Base-by-base conservation (phyloP, 2,329 filamentous ascomycete species). In the Phialocephala sp. region DNA sequence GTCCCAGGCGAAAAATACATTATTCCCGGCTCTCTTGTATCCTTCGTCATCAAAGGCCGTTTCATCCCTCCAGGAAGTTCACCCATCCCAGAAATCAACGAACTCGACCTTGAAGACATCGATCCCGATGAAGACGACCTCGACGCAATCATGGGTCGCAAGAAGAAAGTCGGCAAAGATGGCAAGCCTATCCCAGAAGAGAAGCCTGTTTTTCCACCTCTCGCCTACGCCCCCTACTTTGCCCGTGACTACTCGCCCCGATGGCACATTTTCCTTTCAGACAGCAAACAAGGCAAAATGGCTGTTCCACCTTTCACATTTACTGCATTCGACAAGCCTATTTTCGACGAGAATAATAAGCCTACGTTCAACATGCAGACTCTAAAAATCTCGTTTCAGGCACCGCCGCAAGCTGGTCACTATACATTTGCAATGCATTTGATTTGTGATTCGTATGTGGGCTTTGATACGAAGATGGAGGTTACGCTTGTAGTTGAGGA, bases 221-320 rank as follows among this genome's bases (percentile, higher is more conserved):
- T 97, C n/a, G 90, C 92, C 14, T 91, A 93, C 74, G 94, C 95
- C 9, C 96, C 95, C 4, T 94, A 95, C 80, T 94, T 94, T 73
- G 88, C 93, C 36, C 91, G 93, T 67, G 92, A 97, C 73, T 90
- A 97, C 77, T 91, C 92, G 39, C 94, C 96, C 18, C 87, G 90
- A 74, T 99, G 94, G 94, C 90, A 97, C 75, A 87, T 97, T 56
- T 98, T 99, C 85, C 86, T 99, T 60, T 92, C 93, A 66, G 95
- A 99, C 78, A 91, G 89, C 73, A 97, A 97, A 80, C 91, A 96
- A 77, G 94, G 92, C 75, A 97, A 97, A 80, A 94, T 99, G 80
- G 94, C 94, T 20, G 95, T 99, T 2, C 94, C 94, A 2, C 95
- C 96, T 0, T 97, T 97, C 78, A 93, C 91, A n/a, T 98, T 99